Conservation (phyloP, 345 rosid genomes). For the Gossypium arboreum region DNA sequence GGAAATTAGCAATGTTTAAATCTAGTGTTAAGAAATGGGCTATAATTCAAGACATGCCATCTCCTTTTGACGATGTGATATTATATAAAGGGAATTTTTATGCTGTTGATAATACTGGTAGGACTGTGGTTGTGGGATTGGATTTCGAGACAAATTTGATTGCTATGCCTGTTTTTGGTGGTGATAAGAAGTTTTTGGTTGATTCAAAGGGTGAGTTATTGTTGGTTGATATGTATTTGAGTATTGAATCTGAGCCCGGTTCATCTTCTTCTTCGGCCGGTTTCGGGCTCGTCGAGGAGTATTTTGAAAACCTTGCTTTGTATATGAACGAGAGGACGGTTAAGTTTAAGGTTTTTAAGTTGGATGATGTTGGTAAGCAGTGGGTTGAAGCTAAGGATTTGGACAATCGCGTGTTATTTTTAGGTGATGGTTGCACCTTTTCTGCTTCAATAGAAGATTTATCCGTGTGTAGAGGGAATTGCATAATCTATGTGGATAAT, state of each 20-base stretch:
- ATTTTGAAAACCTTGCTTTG: conserved; percentile 31
- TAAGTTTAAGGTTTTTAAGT: conserved; percentile 57
- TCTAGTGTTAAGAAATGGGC: conserved; percentile 59
- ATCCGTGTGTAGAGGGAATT: conserved; percentile 46
- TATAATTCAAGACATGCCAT: conserved; percentile 65
- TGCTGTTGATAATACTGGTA: conserved; percentile 74
- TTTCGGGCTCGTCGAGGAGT: conserved; percentile 27
- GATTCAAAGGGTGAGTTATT: conserved; percentile 68
- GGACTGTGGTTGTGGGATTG: conserved; percentile 53
- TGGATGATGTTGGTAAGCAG: conserved; percentile 36
- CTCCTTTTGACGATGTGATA: conserved; percentile 82
- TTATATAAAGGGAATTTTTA: conserved; percentile 53
- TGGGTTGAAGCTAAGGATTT: conserved; percentile 59
- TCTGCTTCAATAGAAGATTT: conserved; percentile 53
- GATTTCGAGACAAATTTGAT: conserved; percentile 27
- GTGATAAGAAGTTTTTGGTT: conserved; percentile 86
- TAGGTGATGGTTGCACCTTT: conserved; percentile 84
- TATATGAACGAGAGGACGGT: conserved; percentile 70
- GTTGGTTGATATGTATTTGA: conserved; percentile 78
- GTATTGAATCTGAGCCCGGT: conserved; percentile 48
- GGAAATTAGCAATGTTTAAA: conserved; percentile 70
- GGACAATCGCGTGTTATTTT: conserved; percentile 58
- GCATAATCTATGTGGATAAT: conserved; percentile 57
- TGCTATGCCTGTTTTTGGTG: conserved; percentile 66
- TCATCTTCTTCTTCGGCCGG: not conserved